Evolutionary conservation across 2,329 filamentous ascomycete genomes (phyloP).

Genomic region (Knufia petricola): DNA sequence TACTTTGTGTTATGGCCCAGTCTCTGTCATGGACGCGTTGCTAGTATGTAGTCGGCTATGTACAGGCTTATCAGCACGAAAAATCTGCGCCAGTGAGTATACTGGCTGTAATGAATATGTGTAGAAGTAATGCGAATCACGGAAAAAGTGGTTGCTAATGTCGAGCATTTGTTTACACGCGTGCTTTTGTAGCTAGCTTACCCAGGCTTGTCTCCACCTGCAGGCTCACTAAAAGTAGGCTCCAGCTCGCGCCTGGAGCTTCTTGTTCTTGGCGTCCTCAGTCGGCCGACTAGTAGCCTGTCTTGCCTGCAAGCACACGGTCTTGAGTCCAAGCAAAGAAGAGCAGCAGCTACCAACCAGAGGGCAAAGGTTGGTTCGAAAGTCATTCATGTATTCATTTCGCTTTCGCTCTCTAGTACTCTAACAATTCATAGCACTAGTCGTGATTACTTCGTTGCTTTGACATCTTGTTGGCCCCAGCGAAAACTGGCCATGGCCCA

Average conservation of each 20-base stretch:
- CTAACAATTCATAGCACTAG: neutral
- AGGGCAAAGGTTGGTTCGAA: neutral
- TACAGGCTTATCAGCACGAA: neutral
- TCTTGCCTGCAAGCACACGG: too few relatives aligned
- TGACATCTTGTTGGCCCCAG: neutral
- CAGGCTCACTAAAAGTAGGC: too few relatives aligned
- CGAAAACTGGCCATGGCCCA: constrained; percentile 2
- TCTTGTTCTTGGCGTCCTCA: neutral
- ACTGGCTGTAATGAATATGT: neutral
- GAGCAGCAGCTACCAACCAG: too few relatives aligned
- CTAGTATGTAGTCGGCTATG: neutral
- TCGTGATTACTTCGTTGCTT: constrained; percentile 7
- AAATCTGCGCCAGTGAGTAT: neutral
- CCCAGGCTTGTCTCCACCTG: constrained; percentile 1
- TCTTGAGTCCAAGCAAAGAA: too few relatives aligned
- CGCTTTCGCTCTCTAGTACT: neutral
- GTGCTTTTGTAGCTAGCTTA: neutral
- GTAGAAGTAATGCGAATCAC: neutral
- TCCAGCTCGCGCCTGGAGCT: neutral
- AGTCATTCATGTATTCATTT: too few relatives aligned
- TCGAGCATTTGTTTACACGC: constrained; percentile 6
- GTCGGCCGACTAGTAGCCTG: too few relatives aligned
- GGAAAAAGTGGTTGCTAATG: constrained; percentile 5
- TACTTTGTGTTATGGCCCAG: neutral
- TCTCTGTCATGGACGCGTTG: neutral